These are phyloP conservation scores for Alternaria sp. DNA, from an alignment of 2,329 filamentous ascomycete genomes.

Conservation along the genomic window DNA sequence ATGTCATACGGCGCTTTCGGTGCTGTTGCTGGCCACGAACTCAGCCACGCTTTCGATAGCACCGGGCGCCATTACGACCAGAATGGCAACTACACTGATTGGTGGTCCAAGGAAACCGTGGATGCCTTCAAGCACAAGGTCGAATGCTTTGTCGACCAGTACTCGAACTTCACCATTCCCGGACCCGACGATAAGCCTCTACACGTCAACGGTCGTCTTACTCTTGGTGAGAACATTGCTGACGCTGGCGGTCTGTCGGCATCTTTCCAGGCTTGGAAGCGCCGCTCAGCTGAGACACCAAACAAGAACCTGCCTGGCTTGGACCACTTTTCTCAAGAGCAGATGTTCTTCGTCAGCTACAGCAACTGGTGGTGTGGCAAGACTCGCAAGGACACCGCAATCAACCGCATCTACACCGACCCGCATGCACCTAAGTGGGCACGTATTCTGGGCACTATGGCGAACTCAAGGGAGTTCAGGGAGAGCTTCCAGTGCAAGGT, in stretches of 20 bases:
- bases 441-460: conserved; percentile 67
- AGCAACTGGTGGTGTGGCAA: conserved; percentile 74
- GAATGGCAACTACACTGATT: conserved; percentile 70
- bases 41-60: conserved; percentile 75
- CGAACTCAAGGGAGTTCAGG: conserved; percentile 73
- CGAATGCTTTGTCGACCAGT: conserved; percentile 75
- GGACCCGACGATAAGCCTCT: conserved; percentile 66
- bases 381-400: conserved; percentile 65
- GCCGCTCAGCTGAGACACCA: conserved; percentile 61
- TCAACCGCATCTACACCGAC: conserved; percentile 68
- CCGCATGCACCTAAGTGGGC: conserved; percentile 71
- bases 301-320: conserved; percentile 63
- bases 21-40: conserved; percentile 72
- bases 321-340: conserved; percentile 69
- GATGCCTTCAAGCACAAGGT: conserved; percentile 66
- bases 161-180: conserved; percentile 66
- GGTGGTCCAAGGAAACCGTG: conserved; percentile 71
- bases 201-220: conserved; percentile 70
- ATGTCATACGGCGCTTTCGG: conserved; percentile 75
- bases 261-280: conserved; percentile 72
- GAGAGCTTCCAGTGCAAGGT: conserved; percentile 72
- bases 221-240: conserved; percentile 75
- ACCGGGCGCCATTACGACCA: conserved; percentile 71
- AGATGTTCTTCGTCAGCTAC: conserved; percentile 74
- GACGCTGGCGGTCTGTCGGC: conserved; percentile 73